phyloP scores from a whole-genome alignment of 225 moss, liverwort and hornwort species.

The Asterella californica region DNA sequence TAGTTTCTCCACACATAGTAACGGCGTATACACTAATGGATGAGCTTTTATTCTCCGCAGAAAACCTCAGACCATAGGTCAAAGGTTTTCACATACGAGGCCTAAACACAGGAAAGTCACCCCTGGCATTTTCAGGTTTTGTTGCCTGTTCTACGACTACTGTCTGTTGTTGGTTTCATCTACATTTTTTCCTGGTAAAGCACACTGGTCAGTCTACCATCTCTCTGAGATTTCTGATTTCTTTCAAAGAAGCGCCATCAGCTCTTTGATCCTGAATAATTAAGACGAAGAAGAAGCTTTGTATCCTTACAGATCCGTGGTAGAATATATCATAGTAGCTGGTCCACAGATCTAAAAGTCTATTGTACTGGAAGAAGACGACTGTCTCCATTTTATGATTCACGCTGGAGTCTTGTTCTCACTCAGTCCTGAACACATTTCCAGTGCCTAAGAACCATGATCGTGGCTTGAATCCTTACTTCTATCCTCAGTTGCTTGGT shows the following conservation, averaged over 20 bases:
- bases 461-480: constrained; percentile 7
- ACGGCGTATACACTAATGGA: not conserved
- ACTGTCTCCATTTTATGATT: constrained; percentile 7
- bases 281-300: not conserved
- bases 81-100: not conserved
- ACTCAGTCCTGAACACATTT: not conserved
- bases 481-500: constrained; percentile 19
- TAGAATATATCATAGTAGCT: not conserved
- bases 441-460: not conserved
- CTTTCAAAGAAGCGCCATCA: not conserved
- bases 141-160: not conserved
- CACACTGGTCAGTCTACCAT: constrained; percentile 5
- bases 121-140: not conserved
- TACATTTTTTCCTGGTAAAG: not conserved
- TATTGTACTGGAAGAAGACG: not conserved
- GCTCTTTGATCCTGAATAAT: constrained; percentile 1
- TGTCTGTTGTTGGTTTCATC: not conserved
- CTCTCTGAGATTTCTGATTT: constrained; percentile 11
- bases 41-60: constrained; percentile 1
- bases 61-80: not conserved
- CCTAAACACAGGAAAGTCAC: not conserved
- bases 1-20: not conserved
- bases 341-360: constrained; percentile 6
- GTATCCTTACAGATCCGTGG: constrained; percentile 1
- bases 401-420: not conserved